Evolutionary conservation across 1,284 basidiomycete genomes (phyloP).

Genomic region (Pisolithus thermaeus): DNA sequence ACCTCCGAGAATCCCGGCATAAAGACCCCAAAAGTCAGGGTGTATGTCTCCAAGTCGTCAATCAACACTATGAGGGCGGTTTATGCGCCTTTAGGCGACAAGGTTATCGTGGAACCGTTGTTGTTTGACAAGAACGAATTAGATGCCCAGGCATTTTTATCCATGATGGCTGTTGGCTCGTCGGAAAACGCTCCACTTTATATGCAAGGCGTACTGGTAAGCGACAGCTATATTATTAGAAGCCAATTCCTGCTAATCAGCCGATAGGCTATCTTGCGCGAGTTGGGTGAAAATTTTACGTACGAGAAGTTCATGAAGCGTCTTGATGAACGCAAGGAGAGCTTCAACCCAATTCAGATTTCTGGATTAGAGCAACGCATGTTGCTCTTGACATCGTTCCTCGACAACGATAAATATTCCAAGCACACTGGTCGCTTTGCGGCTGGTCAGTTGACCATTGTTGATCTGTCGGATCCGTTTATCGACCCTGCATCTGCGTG

Average conservation of each 20-base stretch:
- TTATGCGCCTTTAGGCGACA: slow-evolving; percentile 46
- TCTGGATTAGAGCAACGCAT: slow-evolving; percentile 54
- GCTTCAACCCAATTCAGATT: slow-evolving; percentile 49
- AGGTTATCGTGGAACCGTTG: slow-evolving; percentile 50
- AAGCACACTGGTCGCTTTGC: slow-evolving; percentile 35
- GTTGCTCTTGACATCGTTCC: slow-evolving; percentile 48
- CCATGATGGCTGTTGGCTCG: slow-evolving; percentile 61
- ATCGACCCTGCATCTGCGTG: slow-evolving; percentile 63
- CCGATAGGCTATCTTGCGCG: slow-evolving; percentile 36
- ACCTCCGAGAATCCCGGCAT: slow-evolving; percentile 33
- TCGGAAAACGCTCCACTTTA: slow-evolving; percentile 59
- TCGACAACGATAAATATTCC: slow-evolving; percentile 27
- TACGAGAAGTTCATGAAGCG: slow-evolving; percentile 42
- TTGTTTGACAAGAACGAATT: slow-evolving; percentile 56
- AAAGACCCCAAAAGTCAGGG: slow-evolving; percentile 42
- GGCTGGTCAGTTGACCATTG: slow-evolving; percentile 52
- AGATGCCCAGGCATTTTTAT: slow-evolving; percentile 59
- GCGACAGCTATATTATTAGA: slow-evolving; percentile 12
- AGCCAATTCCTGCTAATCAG: slow-evolving; percentile 11
- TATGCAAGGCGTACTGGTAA: slow-evolving; percentile 56
- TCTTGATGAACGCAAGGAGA: slow-evolving; percentile 41
- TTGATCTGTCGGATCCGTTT: slow-evolving; percentile 69
- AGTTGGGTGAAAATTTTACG: slow-evolving; percentile 42
- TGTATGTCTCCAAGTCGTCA: slow-evolving; percentile 61
- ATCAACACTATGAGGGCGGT: slow-evolving; percentile 52